These are phyloP conservation scores for Penicillium coprophilum DNA, from an alignment of 495 filamentous ascomycete genomes.

Conservation along the genomic window DNA sequence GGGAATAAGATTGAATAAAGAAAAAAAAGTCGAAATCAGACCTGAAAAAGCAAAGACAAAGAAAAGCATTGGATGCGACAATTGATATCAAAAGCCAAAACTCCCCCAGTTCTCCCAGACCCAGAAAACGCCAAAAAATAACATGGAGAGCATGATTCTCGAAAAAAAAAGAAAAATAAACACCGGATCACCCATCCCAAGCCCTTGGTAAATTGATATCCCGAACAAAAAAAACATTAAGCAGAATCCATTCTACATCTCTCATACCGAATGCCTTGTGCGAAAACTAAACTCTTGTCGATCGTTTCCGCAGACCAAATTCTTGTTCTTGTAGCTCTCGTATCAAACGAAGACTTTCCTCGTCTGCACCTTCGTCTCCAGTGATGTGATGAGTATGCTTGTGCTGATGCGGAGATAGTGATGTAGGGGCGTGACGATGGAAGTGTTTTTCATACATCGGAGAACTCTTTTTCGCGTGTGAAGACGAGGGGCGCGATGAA, in stretches of 20 bases:
- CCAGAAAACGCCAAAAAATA: conserved; percentile 6
- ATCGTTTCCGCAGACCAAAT: conserved; percentile 55
- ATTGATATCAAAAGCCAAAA: conserved; percentile 15
- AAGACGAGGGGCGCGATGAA: conserved; percentile 45
- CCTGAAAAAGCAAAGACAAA: conserved; percentile 1
- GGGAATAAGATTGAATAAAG: conserved; percentile 11
- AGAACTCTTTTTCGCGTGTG: conserved; percentile 48
- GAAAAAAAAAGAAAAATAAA: conserved; percentile 4
- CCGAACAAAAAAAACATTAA: conserved; percentile 4
- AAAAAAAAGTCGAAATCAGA: conserved; percentile 1
- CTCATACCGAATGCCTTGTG: background rate
- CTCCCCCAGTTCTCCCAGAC: conserved; percentile 11
- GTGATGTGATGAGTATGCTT: conserved; percentile 33
- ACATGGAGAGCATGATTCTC: background rate
- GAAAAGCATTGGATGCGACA: conserved; percentile 8
- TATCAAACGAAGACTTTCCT: conserved; percentile 55
- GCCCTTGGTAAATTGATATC: conserved; percentile 10
- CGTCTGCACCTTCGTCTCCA: conserved; percentile 44
- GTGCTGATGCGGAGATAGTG: conserved; percentile 36
- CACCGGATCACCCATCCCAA: conserved; percentile 8
- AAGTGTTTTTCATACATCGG: conserved; percentile 38
- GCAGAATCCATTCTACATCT: background rate
- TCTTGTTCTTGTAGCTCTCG: conserved; percentile 59
- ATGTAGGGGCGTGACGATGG: conserved; percentile 29
- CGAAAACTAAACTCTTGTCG: conserved; percentile 6